Evolutionary conservation across 2,329 filamentous ascomycete species (phyloP).

Genomic region (Ilyonectria destructans): DNA sequence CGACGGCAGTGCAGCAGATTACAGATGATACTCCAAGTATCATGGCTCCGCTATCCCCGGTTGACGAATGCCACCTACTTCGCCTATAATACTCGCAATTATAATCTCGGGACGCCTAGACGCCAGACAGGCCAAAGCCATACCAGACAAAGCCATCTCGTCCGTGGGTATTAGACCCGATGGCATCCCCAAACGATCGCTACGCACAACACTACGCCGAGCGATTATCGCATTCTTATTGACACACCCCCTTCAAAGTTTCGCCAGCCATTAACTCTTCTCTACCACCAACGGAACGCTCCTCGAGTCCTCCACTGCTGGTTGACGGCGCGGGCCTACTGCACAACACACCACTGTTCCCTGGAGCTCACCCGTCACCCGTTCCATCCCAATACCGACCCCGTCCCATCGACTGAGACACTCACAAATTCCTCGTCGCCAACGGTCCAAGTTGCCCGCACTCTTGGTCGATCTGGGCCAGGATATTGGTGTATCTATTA

Average conservation of each 20-base stretch:
- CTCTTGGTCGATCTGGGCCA: background rate
- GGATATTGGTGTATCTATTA: background rate
- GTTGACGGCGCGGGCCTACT: slow-evolving; percentile 14
- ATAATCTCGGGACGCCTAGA: slow-evolving; percentile 17
- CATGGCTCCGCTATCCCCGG: slow-evolving; percentile 13
- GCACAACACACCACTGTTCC: slow-evolving; percentile 31
- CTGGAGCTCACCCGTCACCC: slow-evolving; percentile 26
- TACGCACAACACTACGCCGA: slow-evolving; percentile 41
- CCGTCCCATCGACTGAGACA: slow-evolving; percentile 19
- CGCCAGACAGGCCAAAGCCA: slow-evolving; percentile 14
- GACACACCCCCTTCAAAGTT: slow-evolving; percentile 20
- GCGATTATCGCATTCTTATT: slow-evolving; percentile 38
- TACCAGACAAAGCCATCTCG: slow-evolving; percentile 34
- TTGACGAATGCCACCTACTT: slow-evolving; percentile 18
- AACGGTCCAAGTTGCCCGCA: background rate
- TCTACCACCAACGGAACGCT: slow-evolving; percentile 14
- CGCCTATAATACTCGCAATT: slow-evolving; percentile 30
- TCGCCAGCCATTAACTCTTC: slow-evolving; percentile 7
- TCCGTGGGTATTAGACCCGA: slow-evolving; percentile 30
- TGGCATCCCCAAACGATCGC: slow-evolving; percentile 27
- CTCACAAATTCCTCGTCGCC: slow-evolving; percentile 2
- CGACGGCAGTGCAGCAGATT: background rate
- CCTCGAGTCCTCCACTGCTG: slow-evolving; percentile 10
- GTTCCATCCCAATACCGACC: slow-evolving; percentile 3
- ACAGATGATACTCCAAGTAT: slow-evolving; percentile 13